phyloP scores from a whole-genome alignment of 768 basidiomycete genomes.

The Collybiopsis confluens region DNA sequence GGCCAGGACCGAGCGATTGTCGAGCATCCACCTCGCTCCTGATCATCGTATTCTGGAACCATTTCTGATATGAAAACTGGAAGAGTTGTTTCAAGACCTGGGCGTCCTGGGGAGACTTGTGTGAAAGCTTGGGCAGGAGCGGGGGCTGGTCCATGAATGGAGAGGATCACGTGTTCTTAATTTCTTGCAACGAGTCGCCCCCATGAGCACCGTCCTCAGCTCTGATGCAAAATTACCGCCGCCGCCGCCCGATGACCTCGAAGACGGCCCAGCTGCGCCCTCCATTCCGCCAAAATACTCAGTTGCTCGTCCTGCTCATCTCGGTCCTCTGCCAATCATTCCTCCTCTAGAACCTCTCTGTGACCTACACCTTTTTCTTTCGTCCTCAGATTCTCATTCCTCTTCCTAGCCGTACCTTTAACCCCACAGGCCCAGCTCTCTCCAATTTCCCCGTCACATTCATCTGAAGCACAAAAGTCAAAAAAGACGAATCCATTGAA shows the following conservation, averaged over 20 bases:
- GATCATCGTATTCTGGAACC: background rate
- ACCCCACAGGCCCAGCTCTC: conserved; percentile 32
- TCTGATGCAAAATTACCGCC: conserved; percentile 1
- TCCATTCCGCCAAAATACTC: background rate
- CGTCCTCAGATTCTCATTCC: conserved; percentile 1
- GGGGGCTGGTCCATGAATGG: no score
- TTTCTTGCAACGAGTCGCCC: background rate
- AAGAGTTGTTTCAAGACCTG: background rate
- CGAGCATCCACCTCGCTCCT: background rate
- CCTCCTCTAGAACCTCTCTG: background rate
- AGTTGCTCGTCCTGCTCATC: conserved; percentile 1
- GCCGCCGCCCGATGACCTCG: conserved; percentile 2
- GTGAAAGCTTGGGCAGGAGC: no score
- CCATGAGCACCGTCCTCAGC: conserved; percentile 4
- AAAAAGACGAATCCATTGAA: conserved; percentile 78
- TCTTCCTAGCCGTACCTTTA: conserved; percentile 21
- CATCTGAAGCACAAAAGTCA: conserved; percentile 39
- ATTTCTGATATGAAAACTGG: background rate
- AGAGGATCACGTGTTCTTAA: background rate
- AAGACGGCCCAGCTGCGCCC: background rate
- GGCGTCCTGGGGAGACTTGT: background rate
- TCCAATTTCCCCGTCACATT: conserved; percentile 21
- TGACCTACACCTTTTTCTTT: background rate
- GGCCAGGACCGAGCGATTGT: background rate
- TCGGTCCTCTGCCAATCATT: background rate